Evolutionary conservation across 1,139 yeast species (phyloP).

Genomic region (Fermentozyma sake): DNA sequence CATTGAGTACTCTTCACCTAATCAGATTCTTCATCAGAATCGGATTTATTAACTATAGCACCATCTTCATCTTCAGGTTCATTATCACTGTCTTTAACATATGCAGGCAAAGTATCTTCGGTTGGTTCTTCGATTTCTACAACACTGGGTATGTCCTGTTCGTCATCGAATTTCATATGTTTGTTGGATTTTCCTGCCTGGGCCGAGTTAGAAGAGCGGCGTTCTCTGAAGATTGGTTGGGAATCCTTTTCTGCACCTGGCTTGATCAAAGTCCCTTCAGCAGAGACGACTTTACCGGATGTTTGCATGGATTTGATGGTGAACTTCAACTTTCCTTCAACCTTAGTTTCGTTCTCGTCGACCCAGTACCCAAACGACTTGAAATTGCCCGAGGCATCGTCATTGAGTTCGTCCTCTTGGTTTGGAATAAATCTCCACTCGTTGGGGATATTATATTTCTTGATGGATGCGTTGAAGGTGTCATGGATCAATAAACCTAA

Average conservation of each 20-base stretch:
- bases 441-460: constrained; percentile 75
- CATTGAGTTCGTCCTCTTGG: constrained; percentile 56
- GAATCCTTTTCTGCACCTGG: constrained; percentile 58
- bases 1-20: no score
- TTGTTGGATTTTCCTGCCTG: constrained; percentile 15
- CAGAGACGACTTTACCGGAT: constrained; percentile 75
- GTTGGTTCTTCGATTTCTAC: constrained; percentile 24
- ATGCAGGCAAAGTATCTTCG: constrained; percentile 13
- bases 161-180: constrained; percentile 46
- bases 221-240: constrained; percentile 44
- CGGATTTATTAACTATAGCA: constrained; percentile 27
- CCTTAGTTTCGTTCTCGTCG: constrained; percentile 64
- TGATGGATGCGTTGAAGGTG: constrained; percentile 91
- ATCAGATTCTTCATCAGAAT: constrained; percentile 21
- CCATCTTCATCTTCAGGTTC: constrained; percentile 25
- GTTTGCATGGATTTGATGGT: constrained; percentile 69
- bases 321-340: constrained; percentile 80
- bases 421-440: constrained; percentile 80
- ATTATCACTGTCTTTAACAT: constrained; percentile 17
- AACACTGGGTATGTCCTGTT: constrained; percentile 11
- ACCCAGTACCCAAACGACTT: constrained; percentile 82
- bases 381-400: constrained; percentile 20
- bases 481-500: constrained; percentile 88
- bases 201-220: constrained; percentile 18
- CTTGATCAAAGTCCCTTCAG: constrained; percentile 75